Evolutionary conservation across 306 rosid species (phyloP), one percentile per base, ranked within the genome.

Genomic region (Corylus americana): DNA sequence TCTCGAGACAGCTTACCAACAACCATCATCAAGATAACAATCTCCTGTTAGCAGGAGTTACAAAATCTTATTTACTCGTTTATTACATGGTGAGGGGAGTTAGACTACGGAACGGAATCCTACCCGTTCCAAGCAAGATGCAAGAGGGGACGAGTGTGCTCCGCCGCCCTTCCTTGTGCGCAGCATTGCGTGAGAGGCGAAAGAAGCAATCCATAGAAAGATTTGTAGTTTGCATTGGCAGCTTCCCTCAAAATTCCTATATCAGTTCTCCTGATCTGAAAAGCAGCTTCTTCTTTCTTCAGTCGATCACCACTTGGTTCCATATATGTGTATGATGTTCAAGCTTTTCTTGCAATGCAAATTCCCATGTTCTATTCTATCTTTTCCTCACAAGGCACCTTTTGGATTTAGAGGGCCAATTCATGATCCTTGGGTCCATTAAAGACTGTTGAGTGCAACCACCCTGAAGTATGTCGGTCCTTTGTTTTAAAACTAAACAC

Each of bases 381-480:
- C 22, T 55, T 55, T 55, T 16, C 59, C 45, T 57, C 70, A 48
- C 11, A 74, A 62, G 35, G 17, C 50, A 12, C 27, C 12, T 64
- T 62, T 18, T 72, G 42, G 35, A 64, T 78, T 54, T 39, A 63
- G n/a, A 66, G 71, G 66, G 70, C 77, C 79, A 57, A 53, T 74
- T 57, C 64, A 17, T 35, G 67, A 22, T 76, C 73, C 55, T 3
- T 35, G 18, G 20, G 69, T 67, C 51, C 63, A 42, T 66, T 67
- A 79, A 55, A 74, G 63, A 53, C 61, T 74, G 22, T 25, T 51
- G 50, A 51, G 51, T 58, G 80, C 59, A 37, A 67, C 48, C 67
- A 67, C 42, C 67, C 72, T 9, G 44, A 80, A 78, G 55, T 51
- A 6, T 70, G 64, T 68, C 45, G 79, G 74, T 66, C 71, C 75